phyloP scores from a whole-genome alignment of 495 filamentous ascomycete genomes.

The Penicillium waksmanii region DNA sequence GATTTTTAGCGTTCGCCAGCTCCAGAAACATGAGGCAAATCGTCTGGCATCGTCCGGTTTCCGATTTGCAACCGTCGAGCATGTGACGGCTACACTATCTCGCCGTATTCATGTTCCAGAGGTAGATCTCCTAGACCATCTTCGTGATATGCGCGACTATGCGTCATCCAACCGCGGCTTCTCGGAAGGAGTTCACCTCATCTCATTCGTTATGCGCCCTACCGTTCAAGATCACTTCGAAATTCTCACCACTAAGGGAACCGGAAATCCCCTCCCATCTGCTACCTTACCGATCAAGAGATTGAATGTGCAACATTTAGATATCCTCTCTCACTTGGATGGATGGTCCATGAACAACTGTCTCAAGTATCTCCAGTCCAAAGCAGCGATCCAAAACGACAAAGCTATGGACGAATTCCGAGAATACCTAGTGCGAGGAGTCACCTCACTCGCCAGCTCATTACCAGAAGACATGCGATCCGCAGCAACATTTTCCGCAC shows the following conservation, averaged over 20 bases:
- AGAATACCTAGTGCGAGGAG: slow-evolving; percentile 42
- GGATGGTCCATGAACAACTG: slow-evolving; percentile 58
- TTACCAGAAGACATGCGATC: slow-evolving; percentile 52
- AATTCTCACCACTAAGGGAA: slow-evolving; percentile 67
- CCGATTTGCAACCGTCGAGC: slow-evolving; percentile 70
- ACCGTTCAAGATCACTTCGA: slow-evolving; percentile 71
- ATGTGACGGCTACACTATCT: slow-evolving; percentile 69
- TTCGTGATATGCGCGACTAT: slow-evolving; percentile 66
- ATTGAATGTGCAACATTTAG: slow-evolving; percentile 61
- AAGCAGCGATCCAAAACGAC: slow-evolving; percentile 33
- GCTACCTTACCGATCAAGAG: slow-evolving; percentile 59
- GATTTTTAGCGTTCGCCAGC: slow-evolving; percentile 76
- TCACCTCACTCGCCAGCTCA: slow-evolving; percentile 43
- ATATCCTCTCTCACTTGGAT: slow-evolving; percentile 60
- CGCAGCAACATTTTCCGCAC: slow-evolving; percentile 52
- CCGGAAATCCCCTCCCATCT: slow-evolving; percentile 69
- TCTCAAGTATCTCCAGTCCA: slow-evolving; percentile 48
- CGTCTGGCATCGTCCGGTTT: slow-evolving; percentile 73
- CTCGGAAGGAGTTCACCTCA: slow-evolving; percentile 71
- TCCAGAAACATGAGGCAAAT: slow-evolving; percentile 59
- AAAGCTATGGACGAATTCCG: slow-evolving; percentile 44
- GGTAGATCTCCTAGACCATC: slow-evolving; percentile 52
- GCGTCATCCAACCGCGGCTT: slow-evolving; percentile 53
- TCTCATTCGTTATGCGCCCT: slow-evolving; percentile 74
- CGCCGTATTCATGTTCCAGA: slow-evolving; percentile 71